A percentile compares a stretch with the other conserved stretches of the same genome.
Conservation (phyloP, 345 rosid genomes). For the Sisymbrium altissimum region DNA sequence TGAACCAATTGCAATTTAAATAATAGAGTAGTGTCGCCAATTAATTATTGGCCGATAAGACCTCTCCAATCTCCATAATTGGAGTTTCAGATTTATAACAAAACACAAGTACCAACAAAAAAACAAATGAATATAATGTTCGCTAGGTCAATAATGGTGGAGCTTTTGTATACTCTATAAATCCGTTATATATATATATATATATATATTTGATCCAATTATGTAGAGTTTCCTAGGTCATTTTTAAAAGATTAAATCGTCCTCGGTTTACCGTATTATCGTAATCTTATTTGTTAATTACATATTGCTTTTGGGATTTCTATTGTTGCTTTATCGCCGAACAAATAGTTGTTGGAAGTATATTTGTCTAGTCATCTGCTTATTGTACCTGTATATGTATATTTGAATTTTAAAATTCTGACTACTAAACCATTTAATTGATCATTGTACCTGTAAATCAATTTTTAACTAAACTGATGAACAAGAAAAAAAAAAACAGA, state of each 20-base stretch:
- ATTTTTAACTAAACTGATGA: too few relatives aligned
- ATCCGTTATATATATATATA: too few relatives aligned
- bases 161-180: not conserved
- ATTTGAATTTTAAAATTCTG: too few relatives aligned
- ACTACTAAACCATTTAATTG: too few relatives aligned
- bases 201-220: not conserved
- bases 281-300: slow-evolving; percentile 2
- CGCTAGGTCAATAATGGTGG: not conserved
- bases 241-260: not conserved
- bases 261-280: slow-evolving; percentile 4
- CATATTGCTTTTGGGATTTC: slow-evolving; percentile 1
- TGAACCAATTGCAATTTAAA: not conserved
- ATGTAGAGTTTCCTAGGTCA: not conserved
- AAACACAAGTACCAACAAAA: slow-evolving; percentile 9
- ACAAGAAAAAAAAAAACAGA: too few relatives aligned
- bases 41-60: slow-evolving; percentile 25
- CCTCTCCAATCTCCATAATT: slow-evolving; percentile 31
- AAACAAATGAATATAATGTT: slow-evolving; percentile 9
- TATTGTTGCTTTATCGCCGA: not conserved
- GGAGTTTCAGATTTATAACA: slow-evolving; percentile 4
- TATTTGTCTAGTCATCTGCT: not conserved
- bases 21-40: slow-evolving; percentile 18
- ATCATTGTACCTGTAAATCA: too few relatives aligned
- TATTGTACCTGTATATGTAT: not conserved
- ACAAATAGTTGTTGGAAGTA: not conserved